Evolutionary conservation across 768 basidiomycete genomes (phyloP), one percentile per base, ranked within the genome.

Genomic region (Clathrus columnatus): DNA sequence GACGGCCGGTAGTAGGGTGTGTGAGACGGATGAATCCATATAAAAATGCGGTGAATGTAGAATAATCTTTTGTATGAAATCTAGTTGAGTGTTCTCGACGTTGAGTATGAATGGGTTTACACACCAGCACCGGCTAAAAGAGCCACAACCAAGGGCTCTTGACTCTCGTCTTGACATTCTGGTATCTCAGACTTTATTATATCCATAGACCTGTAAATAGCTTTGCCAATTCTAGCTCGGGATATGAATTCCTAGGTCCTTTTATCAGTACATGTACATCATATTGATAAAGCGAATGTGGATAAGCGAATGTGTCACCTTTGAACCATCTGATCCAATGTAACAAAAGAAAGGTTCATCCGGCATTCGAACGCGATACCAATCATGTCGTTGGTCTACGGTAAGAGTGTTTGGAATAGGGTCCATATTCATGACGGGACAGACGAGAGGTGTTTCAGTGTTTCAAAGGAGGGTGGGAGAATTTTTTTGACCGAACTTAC

Each of bases 11-110:
- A 3, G 11, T 36, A n/a, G 36, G 36, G 51, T 59, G 60, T 18
- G 62, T 62, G 11, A 61, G 55, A 41, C 58, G 57, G n/a, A 62
- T 51, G 43, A 60, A 51, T 30, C 52, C 51, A n/a, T 44, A 29
- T 7, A 59, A 21, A 28, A 61, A 47, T n/a, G 56, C 52, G 36
- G 51, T 52, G 26, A 53, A 61, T 0, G 61, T 54, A 28, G 60
- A 50, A 2, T 66, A 67, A 42, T 76, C 75, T 69, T 51, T 11
- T n/a, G 2, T 14, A 36, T 14, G n/a, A 4, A 11, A 36, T n/a
- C 30, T 4, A 4, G 7, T 23, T 51, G 17, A 41, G n/a, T 23
- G 17, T 42, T 26, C 20, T 21, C 5, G 28, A 11, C 17, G n/a
- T 5, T 17, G 17, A 23, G 27, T 30, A 7, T 29, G 10, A 16